Evolutionary conservation across 2,329 filamentous ascomycete genomes (phyloP).

Genomic region (Aureobasidium sp.): DNA sequence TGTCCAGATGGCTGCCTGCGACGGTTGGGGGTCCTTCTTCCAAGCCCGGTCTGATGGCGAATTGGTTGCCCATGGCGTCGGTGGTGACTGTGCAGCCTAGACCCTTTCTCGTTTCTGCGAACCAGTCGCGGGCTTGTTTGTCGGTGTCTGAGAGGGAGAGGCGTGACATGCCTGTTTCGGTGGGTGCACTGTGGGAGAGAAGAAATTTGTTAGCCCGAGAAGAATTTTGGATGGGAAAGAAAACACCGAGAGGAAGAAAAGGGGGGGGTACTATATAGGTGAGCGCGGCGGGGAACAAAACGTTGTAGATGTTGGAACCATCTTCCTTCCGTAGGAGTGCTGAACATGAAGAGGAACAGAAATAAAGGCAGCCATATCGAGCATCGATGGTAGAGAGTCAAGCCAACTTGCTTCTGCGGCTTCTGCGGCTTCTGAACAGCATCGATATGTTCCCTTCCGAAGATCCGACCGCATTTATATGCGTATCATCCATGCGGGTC

Average conservation of each 20-base stretch:
- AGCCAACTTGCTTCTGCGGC: neutral
- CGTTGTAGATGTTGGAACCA: no score
- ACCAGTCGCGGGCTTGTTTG: slow-evolving; percentile 66
- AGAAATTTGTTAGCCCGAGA: neutral
- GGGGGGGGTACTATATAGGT: no score
- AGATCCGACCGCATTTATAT: no score
- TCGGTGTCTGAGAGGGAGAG: slow-evolving; percentile 64
- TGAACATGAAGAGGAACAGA: no score
- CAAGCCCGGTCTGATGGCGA: slow-evolving; percentile 59
- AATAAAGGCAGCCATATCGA: neutral
- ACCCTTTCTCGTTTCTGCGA: slow-evolving; percentile 51
- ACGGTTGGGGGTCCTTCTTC: slow-evolving; percentile 54
- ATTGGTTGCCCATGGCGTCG: slow-evolving; percentile 74
- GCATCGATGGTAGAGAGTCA: neutral
- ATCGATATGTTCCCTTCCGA: no score
- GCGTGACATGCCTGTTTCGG: slow-evolving; percentile 68
- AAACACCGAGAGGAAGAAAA: no score
- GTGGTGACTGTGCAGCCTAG: slow-evolving; percentile 59
- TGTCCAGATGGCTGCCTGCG: slow-evolving; percentile 57
- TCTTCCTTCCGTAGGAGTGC: no score
- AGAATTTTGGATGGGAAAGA: no score
- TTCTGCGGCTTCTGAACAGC: no score
- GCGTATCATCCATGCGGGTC: no score
- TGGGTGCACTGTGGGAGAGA: slow-evolving; percentile 33
- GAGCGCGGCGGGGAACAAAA: no score